Conservation (phyloP, 176 grass and related monocot genomes). For the Hordeum vulgare region MorexV3_pseudomolecules_assembly NC_058522.1:355265693-355266192, state of each 20-base stretch:
- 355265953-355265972: too few species aligned
- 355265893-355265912: not conserved
- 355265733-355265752: too few species aligned
- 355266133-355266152: not conserved
- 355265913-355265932: too few species aligned
- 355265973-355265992: too few species aligned
- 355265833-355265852: not conserved
- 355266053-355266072: too few species aligned
- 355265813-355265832: not conserved
- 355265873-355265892: not conserved
- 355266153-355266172: not conserved
- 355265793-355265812: not conserved
- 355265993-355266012: too few species aligned
- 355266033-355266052: too few species aligned
- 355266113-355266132: not conserved
- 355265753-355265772: not conserved
- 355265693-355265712: too few species aligned
- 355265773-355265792: not conserved
- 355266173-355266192: not conserved
- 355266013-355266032: too few species aligned
- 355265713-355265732: too few species aligned
- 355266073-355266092: not conserved
- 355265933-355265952: too few species aligned
- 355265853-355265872: not conserved
- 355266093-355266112: not conserved